Conservation (phyloP, 177 flowering plant genomes). For the Vitis hybrid region DNA sequence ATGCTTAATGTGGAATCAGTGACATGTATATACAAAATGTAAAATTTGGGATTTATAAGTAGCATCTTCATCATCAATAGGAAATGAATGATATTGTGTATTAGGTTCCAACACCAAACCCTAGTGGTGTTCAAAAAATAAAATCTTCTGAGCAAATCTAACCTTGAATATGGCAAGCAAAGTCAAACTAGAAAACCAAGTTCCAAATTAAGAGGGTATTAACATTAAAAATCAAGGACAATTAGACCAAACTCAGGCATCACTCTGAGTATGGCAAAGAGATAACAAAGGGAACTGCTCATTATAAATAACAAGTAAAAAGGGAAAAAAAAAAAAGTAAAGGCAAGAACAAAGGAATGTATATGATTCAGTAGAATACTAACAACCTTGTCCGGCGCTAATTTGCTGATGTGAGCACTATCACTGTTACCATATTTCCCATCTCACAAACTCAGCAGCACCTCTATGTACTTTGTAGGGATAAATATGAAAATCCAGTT, state of each 20-base stretch:
- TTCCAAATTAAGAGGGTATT: too few species aligned
- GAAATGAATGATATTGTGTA: too few species aligned
- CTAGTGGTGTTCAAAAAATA: too few species aligned
- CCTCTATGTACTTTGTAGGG: constrained; percentile 12
- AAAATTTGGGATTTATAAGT: too few species aligned
- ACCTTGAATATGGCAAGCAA: too few species aligned
- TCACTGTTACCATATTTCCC: background rate
- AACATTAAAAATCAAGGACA: too few species aligned
- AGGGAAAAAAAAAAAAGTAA: background rate
- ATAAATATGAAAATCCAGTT: background rate
- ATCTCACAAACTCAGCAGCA: constrained; percentile 7
- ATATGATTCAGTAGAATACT: background rate
- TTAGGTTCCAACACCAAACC: too few species aligned
- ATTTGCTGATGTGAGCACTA: constrained; percentile 1
- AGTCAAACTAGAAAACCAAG: too few species aligned
- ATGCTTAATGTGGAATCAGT: too few species aligned
- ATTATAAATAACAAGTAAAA: background rate
- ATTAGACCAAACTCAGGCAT: background rate
- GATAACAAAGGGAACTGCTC: background rate
- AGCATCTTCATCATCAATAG: too few species aligned
- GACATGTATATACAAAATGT: too few species aligned
- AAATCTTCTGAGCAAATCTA: too few species aligned
- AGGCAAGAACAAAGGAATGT: background rate
- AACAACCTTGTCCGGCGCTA: background rate
- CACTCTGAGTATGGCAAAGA: background rate